Conservation (phyloP, 495 filamentous ascomycete genomes). For the Pyronema omphalodes region DNA sequence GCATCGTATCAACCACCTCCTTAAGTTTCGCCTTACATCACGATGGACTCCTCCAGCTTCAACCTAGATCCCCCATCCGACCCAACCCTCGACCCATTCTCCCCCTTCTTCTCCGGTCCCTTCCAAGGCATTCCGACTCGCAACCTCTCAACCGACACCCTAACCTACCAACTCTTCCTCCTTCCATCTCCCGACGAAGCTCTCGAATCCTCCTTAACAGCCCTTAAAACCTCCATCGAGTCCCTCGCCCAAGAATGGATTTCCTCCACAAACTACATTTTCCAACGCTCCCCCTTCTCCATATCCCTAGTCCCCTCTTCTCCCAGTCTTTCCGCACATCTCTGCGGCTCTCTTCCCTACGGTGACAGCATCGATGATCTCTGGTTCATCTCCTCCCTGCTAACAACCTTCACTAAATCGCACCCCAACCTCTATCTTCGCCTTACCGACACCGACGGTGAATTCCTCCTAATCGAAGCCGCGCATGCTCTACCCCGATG, state of each 20-base stretch:
- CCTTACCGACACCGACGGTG: slow-evolving; percentile 72
- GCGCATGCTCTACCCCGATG: slow-evolving; percentile 73
- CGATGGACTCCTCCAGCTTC: not conserved
- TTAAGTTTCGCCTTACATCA: not conserved
- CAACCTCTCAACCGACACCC: slow-evolving; percentile 61
- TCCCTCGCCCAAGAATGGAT: slow-evolving; percentile 32
- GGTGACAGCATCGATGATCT: slow-evolving; percentile 93
- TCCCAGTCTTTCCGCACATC: slow-evolving; percentile 5
- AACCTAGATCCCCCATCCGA: not conserved
- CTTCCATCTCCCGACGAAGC: slow-evolving; percentile 35
- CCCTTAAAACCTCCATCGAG: not conserved
- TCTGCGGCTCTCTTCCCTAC: slow-evolving; percentile 61
- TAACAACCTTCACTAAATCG: not conserved
- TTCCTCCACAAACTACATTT: slow-evolving; percentile 54
- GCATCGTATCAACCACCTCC: too few relatives aligned
- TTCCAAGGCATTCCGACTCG: slow-evolving; percentile 51
- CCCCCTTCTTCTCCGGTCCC: slow-evolving; percentile 1
- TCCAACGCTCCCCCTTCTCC: slow-evolving; percentile 69
- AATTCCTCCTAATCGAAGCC: slow-evolving; percentile 89
- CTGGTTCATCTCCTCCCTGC: slow-evolving; percentile 65
- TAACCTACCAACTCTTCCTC: slow-evolving; percentile 69
- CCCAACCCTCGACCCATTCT: not conserved
- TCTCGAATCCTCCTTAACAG: slow-evolving; percentile 34
- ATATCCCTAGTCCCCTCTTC: slow-evolving; percentile 31
- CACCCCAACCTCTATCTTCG: slow-evolving; percentile 28